A percentile compares a stretch with the other conserved stretches of the same genome.
Conservation (phyloP, 306 rosid species). For the Datisca glomerata region DNA sequence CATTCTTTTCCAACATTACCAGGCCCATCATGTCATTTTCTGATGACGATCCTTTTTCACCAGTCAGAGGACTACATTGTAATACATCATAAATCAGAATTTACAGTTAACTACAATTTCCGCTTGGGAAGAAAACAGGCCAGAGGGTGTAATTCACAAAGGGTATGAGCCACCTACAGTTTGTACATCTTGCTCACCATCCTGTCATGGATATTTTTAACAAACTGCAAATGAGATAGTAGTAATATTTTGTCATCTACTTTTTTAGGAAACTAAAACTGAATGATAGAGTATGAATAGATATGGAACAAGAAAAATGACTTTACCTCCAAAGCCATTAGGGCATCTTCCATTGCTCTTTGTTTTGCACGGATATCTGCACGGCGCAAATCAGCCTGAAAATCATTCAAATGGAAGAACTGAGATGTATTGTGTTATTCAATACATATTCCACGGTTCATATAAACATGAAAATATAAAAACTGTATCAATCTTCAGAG, state of each 20-base stretch:
- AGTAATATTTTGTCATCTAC: background rate
- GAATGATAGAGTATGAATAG: no score
- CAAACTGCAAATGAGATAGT: slow-evolving; percentile 43
- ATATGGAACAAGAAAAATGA: no score
- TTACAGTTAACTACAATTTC: background rate
- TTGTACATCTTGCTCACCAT: slow-evolving; percentile 70
- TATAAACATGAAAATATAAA: background rate
- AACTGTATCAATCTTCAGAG: no score
- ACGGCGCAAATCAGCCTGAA: slow-evolving; percentile 83
- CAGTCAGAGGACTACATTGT: slow-evolving; percentile 43
- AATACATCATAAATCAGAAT: slow-evolving; percentile 21
- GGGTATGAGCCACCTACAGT: slow-evolving; percentile 41
- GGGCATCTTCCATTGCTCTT: slow-evolving; percentile 93
- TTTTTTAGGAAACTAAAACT: slow-evolving; percentile 2
- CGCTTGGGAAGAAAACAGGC: background rate
- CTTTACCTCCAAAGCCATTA: slow-evolving; percentile 85
- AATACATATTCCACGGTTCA: slow-evolving; percentile 4
- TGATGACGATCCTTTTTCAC: slow-evolving; percentile 30
- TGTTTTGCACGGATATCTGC: slow-evolving; percentile 88
- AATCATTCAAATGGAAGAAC: slow-evolving; percentile 15
- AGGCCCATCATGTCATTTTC: slow-evolving; percentile 26
- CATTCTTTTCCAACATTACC: slow-evolving; percentile 64
- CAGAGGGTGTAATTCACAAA: background rate
- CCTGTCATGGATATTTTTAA: slow-evolving; percentile 58
- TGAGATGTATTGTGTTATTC: slow-evolving; percentile 6